phyloP scores from a whole-genome alignment of 1,284 basidiomycete genomes.

The Apiotrichum veenhuisii region DNA sequence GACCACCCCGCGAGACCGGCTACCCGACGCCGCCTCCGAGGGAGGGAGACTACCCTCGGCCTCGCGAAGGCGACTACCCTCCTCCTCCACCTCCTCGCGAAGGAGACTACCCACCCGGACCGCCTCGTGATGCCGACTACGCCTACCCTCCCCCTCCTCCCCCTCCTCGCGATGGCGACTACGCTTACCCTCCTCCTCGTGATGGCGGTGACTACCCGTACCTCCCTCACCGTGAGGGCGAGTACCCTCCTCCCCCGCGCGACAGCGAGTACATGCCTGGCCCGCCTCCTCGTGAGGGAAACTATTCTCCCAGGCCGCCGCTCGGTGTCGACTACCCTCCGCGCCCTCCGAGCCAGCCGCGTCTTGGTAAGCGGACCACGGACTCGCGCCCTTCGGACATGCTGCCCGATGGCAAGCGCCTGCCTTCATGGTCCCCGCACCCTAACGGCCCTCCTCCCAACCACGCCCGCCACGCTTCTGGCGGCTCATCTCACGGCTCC shows the following conservation, averaged over 20 bases:
- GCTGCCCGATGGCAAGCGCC: slow-evolving; percentile 9
- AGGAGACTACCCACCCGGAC: not conserved
- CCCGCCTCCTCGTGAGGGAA: not conserved
- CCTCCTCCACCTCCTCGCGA: slow-evolving; percentile 2
- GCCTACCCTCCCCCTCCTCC: not conserved
- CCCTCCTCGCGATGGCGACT: not conserved
- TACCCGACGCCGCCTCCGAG: slow-evolving; percentile 6
- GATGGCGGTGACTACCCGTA: not conserved
- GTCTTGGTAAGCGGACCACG: slow-evolving; percentile 16
- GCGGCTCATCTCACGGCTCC: slow-evolving; percentile 6
- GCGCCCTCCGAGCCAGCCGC: not conserved
- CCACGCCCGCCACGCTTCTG: slow-evolving; percentile 6
- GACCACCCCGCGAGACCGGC: not conserved
- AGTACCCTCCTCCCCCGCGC: not conserved
- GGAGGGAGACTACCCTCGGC: not conserved
- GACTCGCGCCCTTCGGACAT: slow-evolving; percentile 9
- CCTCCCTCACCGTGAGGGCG: not conserved
- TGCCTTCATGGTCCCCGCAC: slow-evolving; percentile 16
- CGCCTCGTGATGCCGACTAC: not conserved
- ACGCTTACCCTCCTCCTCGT: not conserved
- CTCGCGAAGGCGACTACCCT: slow-evolving; percentile 3
- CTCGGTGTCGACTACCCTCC: not conserved
- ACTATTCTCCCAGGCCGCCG: not conserved
- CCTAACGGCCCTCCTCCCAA: not conserved
- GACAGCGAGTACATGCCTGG: not conserved